These are phyloP conservation scores for Diplosphaera chodatii DNA, from an alignment of 139 green algal genomes.

Conservation along the genomic window DNA sequence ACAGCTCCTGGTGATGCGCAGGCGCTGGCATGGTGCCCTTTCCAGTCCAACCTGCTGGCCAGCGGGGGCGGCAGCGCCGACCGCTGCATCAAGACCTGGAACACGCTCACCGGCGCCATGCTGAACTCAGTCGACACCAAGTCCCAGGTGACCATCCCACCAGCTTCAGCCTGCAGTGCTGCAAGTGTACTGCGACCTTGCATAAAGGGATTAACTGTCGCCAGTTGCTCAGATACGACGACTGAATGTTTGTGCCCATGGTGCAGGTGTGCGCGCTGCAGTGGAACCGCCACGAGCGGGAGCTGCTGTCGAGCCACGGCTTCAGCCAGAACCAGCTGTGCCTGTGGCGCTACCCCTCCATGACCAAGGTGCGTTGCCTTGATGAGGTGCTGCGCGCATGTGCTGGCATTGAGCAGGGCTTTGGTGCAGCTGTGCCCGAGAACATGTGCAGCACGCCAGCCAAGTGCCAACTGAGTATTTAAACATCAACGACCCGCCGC, in stretches of 20 bases:
- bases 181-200: constrained; percentile 21
- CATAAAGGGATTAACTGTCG: too few species aligned
- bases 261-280: constrained; percentile 72
- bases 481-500: too few species aligned
- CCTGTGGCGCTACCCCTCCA: constrained; percentile 84
- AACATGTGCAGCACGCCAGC: too few species aligned
- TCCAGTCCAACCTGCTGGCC: constrained; percentile 81
- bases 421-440: too few species aligned
- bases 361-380: constrained; percentile 77
- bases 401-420: too few species aligned
- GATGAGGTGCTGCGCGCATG: too few species aligned
- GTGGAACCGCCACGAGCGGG: constrained; percentile 73
- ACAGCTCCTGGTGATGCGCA: not conserved
- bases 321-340: constrained; percentile 83
- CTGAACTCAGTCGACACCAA: constrained; percentile 81
- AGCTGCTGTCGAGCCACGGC: constrained; percentile 75
- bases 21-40: constrained; percentile 84
- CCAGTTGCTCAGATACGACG: not conserved
- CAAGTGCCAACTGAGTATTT: too few species aligned
- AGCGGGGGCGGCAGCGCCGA: constrained; percentile 76
- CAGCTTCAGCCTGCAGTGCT: too few species aligned
- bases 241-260: not conserved
- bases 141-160: too few species aligned
- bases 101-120: constrained; percentile 72
- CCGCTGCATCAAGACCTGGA: constrained; percentile 83